Evolutionary conservation across 345 rosid genomes (phyloP).

Genomic region (Pistacia vera): DNA sequence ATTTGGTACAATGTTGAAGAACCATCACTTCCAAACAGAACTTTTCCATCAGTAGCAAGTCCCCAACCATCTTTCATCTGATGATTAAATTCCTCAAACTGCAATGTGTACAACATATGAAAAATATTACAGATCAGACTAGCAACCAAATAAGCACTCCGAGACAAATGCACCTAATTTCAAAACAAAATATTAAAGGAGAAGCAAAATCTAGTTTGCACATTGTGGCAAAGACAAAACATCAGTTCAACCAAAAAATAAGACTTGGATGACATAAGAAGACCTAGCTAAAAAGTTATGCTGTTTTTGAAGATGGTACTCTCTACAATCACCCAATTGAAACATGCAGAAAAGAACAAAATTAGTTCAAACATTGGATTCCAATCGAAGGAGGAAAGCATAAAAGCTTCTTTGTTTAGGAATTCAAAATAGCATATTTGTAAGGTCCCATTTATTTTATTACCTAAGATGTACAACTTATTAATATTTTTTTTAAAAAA

Average conservation of each 20-base stretch:
- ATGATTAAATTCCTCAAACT: conserved; percentile 72
- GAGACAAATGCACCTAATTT: neutral
- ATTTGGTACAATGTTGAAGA: conserved; percentile 75
- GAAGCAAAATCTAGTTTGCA: conserved; percentile 4
- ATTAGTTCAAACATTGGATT: neutral
- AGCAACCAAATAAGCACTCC: conserved; percentile 1
- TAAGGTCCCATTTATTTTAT: no score
- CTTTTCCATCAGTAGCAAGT: conserved; percentile 84
- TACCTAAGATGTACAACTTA: no score
- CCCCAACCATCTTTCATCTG: conserved; percentile 98
- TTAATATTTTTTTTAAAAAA: neutral
- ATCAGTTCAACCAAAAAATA: neutral
- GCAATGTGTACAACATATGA: conserved; percentile 29
- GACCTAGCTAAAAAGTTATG: neutral
- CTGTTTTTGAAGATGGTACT: neutral
- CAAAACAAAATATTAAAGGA: neutral
- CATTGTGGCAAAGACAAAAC: neutral
- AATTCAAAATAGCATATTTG: no score
- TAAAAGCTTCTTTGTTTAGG: no score
- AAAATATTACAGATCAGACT: conserved; percentile 1
- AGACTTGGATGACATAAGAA: neutral
- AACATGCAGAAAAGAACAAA: neutral
- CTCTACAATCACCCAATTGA: neutral
- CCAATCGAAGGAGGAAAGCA: no score
- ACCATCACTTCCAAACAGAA: conserved; percentile 90